Evolutionary conservation across 352 stramenopile species (phyloP).

Genomic region (Pythium aristosporum): DNA sequence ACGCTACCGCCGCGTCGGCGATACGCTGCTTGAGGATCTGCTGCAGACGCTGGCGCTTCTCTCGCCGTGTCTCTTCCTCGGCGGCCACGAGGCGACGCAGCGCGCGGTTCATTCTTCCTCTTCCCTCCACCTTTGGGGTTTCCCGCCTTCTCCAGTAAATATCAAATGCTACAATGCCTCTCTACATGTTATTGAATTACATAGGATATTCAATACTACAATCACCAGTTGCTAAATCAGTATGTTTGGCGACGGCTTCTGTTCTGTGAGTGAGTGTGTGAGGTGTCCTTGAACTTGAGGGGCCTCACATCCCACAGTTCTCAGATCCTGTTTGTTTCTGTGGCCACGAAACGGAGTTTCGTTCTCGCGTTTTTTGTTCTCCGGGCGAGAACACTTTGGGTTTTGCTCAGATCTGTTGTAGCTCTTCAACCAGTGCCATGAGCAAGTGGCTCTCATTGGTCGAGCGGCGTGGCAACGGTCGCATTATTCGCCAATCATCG

Average conservation of each 20-base stretch:
- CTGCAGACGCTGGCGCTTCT: slow-evolving; percentile 37
- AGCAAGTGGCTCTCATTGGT: slow-evolving; percentile 10
- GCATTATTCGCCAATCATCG: background rate
- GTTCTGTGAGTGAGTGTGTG: slow-evolving; percentile 7
- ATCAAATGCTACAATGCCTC: slow-evolving; percentile 16
- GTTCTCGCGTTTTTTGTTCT: background rate
- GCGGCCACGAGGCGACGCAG: slow-evolving; percentile 36
- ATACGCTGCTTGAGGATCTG: slow-evolving; percentile 28
- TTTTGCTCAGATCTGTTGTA: slow-evolving; percentile 6
- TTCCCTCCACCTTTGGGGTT: slow-evolving; percentile 1
- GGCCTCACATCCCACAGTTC: background rate
- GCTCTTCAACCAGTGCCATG: background rate
- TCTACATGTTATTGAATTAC: background rate
- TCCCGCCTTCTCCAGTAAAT: background rate
- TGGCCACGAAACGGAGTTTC: background rate
- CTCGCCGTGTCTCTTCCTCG: slow-evolving; percentile 33
- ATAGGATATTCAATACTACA: background rate
- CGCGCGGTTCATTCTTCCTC: slow-evolving; percentile 28
- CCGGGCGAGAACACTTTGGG: background rate
- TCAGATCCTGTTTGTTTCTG: background rate
- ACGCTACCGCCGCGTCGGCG: slow-evolving; percentile 9
- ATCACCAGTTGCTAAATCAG: slow-evolving; percentile 3
- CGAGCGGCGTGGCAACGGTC: background rate
- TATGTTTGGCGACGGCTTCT: background rate
- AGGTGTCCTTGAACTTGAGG: slow-evolving; percentile 16